Percentiles rank a stretch among this genome's conserved stretches.
These are phyloP conservation scores for Pythium phragmiticola DNA, from an alignment of 352 stramenopile genomes.

Conservation along the genomic window DNA sequence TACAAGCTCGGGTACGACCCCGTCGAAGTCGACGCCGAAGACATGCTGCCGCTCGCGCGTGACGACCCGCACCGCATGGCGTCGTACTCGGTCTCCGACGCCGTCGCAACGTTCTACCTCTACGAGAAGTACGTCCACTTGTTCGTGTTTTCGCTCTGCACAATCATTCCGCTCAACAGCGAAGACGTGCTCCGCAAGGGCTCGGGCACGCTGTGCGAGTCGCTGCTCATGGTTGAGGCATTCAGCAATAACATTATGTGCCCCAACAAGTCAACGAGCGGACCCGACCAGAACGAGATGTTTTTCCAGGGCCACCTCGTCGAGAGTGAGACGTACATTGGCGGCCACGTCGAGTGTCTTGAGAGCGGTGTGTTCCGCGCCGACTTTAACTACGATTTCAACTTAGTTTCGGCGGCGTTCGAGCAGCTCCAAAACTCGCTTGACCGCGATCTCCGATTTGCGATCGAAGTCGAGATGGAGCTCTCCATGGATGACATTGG, in stretches of 20 bases:
- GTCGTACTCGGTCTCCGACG: constrained; percentile 99
- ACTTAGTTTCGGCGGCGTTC: constrained; percentile 93
- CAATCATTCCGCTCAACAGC: constrained; percentile 97
- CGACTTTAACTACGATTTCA: constrained; percentile 98
- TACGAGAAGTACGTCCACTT: constrained; percentile 99
- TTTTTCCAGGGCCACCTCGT: constrained; percentile 95
- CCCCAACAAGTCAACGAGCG: constrained; percentile 97
- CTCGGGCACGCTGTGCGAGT: constrained; percentile 97
- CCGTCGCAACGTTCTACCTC: constrained; percentile 99
- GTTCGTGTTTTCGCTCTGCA: constrained; percentile 99
- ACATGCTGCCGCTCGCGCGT: constrained; percentile 96
- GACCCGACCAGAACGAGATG: constrained; percentile 44
- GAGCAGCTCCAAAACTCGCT: constrained; percentile 96
- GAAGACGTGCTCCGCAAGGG: constrained; percentile 98
- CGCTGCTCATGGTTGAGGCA: constrained; percentile 98
- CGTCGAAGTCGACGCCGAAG: constrained; percentile 97
- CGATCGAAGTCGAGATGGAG: constrained; percentile 92
- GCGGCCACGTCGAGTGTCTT: constrained; percentile 98
- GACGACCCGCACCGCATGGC: constrained; percentile 97
- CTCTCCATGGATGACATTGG: constrained; percentile 88
- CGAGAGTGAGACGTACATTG: constrained; percentile 99
- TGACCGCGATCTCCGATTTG: constrained; percentile 96
- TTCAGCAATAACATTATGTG: constrained; percentile 96
- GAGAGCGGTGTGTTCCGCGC: constrained; percentile 97
- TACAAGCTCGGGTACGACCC: constrained; percentile 99